phyloP scores from a whole-genome alignment of 768 basidiomycete genomes.

The Boletus sp. region DNA sequence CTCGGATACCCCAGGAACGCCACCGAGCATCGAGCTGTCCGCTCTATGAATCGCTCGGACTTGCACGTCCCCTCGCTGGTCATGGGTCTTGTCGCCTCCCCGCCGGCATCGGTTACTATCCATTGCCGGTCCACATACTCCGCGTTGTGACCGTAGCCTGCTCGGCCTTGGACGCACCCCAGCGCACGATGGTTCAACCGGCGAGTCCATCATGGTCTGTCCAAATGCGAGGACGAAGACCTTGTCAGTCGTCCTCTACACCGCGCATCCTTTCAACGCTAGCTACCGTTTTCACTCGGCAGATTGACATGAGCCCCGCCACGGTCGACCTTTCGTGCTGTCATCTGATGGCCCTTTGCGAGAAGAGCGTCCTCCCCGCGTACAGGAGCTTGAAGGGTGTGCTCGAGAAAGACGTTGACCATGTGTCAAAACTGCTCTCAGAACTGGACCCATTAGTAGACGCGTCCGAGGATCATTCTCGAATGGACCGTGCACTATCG shows the following conservation, averaged over 20 bases:
- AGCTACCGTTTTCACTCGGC: not conserved
- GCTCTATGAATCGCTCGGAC: not conserved
- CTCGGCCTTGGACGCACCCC: no score
- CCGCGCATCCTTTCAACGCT: not conserved
- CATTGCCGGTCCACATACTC: not conserved
- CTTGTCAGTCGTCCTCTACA: conserved; percentile 10
- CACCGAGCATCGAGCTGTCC: not conserved
- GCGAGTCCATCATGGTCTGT: not conserved
- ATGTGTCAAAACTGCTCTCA: conserved; percentile 40
- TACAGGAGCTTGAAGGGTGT: conserved; percentile 23
- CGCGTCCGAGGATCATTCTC: not conserved
- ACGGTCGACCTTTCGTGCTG: conserved; percentile 23
- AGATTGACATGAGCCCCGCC: conserved; percentile 9
- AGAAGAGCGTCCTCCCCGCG: conserved; percentile 30
- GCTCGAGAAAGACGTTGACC: conserved; percentile 39
- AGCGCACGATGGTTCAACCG: conserved; percentile 9
- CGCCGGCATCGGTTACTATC: conserved; percentile 8
- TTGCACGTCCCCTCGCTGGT: no score
- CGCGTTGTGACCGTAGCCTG: no score
- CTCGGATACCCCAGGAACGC: not conserved
- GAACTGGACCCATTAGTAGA: conserved; percentile 35
- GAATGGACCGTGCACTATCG: not conserved
- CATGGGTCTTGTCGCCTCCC: not conserved
- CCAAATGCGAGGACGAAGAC: not conserved
- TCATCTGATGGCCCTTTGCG: conserved; percentile 28